phyloP scores from a whole-genome alignment of 2,329 filamentous ascomycete genomes.

The Fonsecaea nubica region DNA sequence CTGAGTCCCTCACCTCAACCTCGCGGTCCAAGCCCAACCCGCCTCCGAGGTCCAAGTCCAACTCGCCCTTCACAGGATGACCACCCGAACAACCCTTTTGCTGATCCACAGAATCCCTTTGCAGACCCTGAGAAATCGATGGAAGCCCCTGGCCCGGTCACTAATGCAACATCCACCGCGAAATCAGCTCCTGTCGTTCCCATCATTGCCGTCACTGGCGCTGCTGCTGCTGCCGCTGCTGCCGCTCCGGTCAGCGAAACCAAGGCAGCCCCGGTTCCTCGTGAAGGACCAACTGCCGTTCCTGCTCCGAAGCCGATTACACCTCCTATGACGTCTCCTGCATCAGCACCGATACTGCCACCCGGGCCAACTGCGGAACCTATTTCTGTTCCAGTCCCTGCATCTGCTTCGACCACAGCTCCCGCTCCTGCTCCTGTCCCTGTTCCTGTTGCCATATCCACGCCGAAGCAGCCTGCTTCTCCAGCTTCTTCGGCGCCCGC shows the following conservation, averaged over 20 bases:
- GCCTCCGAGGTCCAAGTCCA: constrained; percentile 17
- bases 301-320: constrained; percentile 25
- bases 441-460: constrained; percentile 27
- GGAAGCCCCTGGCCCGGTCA: constrained; percentile 37
- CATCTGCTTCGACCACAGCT: constrained; percentile 39
- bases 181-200: constrained; percentile 51
- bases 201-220: constrained; percentile 49
- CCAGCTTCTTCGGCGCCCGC: constrained; percentile 62
- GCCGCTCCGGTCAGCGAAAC: constrained; percentile 34
- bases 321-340: constrained; percentile 17
- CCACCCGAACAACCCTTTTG: constrained; percentile 40
- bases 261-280: constrained; percentile 18
- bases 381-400: constrained; percentile 61
- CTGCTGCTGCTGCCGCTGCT: constrained; percentile 51
- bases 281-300: background rate
- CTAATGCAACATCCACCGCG: constrained; percentile 43
- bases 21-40: constrained; percentile 26
- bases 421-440: constrained; percentile 36
- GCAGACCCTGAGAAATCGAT: constrained; percentile 32
- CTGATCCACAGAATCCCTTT: constrained; percentile 38
- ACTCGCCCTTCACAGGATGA: constrained; percentile 19
- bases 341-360: constrained; percentile 38
- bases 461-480: constrained; percentile 46
- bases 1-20: constrained; percentile 30
- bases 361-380: constrained; percentile 70